Conservation (phyloP, 192 early-diverging fungal species). For the Podila epigama region DNA sequence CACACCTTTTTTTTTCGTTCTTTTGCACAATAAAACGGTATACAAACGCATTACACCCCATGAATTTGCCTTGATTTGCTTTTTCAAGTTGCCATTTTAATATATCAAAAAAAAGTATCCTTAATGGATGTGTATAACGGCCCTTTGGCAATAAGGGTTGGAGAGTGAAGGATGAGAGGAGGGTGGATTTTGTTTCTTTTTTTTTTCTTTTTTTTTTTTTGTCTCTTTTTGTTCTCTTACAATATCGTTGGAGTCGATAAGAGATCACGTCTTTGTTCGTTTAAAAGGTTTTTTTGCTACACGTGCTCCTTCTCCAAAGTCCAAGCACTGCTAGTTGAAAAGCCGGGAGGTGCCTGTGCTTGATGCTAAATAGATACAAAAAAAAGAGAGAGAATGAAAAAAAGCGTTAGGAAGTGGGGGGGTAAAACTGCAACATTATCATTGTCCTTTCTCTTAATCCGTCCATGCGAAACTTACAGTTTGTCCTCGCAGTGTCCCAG, state of each 20-base stretch:
- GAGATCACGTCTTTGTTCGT: background rate
- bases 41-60: background rate
- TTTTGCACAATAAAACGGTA: background rate
- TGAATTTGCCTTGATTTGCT: background rate
- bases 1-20: background rate
- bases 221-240: background rate
- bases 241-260: background rate
- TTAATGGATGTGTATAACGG: no score
- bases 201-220: background rate
- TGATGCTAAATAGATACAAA: constrained; percentile 27
- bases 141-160: no score
- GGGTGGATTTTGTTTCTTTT: background rate
- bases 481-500: constrained; percentile 74
- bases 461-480: constrained; percentile 51
- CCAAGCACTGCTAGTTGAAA: constrained; percentile 77
- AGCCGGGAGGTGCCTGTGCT: constrained; percentile 62
- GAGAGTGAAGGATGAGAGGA: no score
- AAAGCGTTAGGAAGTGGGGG: background rate
- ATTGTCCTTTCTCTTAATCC: no score
- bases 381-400: background rate
- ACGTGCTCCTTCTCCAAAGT: constrained; percentile 61
- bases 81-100: background rate
- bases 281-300: background rate
- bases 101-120: no score
- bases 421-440: background rate